These are phyloP conservation scores for Naegleria lovaniensis DNA, from an alignment of 208 protist genomes.

Conservation along the genomic window DNA sequence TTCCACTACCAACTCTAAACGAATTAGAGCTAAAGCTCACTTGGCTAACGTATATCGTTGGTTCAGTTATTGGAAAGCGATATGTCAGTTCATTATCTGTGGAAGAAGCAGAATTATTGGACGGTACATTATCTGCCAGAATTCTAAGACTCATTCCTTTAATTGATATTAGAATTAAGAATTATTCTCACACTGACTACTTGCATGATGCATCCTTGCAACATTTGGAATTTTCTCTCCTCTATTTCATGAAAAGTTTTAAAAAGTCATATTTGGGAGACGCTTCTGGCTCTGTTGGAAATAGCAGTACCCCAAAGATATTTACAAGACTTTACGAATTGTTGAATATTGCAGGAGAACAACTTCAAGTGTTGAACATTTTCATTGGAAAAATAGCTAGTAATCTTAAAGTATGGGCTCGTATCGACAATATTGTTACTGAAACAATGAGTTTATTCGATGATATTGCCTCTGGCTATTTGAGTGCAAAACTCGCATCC, in stretches of 20 bases:
- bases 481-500: slow-evolving; percentile 39
- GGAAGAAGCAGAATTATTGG: slow-evolving; percentile 38
- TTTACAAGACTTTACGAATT: slow-evolving; percentile 24
- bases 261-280: slow-evolving; percentile 39
- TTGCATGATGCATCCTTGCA: slow-evolving; percentile 28
- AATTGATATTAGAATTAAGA: neutral
- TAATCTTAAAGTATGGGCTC: slow-evolving; percentile 42
- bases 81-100: slow-evolving; percentile 14
- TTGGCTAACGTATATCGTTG: slow-evolving; percentile 45
- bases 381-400: slow-evolving; percentile 44
- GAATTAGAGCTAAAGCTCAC: slow-evolving; percentile 30
- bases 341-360: slow-evolving; percentile 30
- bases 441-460: slow-evolving; percentile 46
- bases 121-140: slow-evolving; percentile 36
- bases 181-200: too few species aligned
- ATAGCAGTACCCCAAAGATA: neutral
- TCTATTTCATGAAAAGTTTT: slow-evolving; percentile 43
- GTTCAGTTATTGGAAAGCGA: slow-evolving; percentile 33
- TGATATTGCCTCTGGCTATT: slow-evolving; percentile 49
- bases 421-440: slow-evolving; percentile 32
- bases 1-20: neutral
- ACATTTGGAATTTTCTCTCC: slow-evolving; percentile 32
- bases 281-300: neutral
- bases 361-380: slow-evolving; percentile 40
- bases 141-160: slow-evolving; percentile 28